These are phyloP conservation scores for Tylopilus rubrobrunneus DNA, from an alignment of 768 basidiomycete genomes.

Conservation along the genomic window DNA sequence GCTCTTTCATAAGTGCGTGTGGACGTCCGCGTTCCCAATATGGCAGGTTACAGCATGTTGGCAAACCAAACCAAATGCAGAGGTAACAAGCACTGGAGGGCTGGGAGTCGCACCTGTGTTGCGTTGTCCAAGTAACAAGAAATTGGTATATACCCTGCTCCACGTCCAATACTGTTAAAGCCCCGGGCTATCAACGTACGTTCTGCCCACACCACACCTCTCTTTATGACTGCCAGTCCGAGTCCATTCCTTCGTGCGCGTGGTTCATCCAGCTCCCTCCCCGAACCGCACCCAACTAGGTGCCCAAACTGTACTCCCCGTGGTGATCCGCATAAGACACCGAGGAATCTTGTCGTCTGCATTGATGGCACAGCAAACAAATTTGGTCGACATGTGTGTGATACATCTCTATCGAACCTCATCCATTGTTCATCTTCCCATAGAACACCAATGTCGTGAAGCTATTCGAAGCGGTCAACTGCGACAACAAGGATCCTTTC, in stretches of 20 bases:
- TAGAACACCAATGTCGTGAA: constrained; percentile 10
- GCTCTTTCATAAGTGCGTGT: no score
- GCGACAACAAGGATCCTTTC: neutral
- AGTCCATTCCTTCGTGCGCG: neutral
- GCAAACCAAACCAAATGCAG: neutral
- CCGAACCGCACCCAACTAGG: neutral
- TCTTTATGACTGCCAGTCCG: neutral
- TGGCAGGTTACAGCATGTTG: neutral
- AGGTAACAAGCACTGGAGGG: no score
- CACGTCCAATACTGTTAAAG: no score
- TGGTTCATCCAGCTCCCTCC: neutral
- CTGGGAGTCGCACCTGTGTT: neutral
- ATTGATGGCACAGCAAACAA: constrained; percentile 8
- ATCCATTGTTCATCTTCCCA: neutral
- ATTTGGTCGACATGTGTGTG: constrained; percentile 4
- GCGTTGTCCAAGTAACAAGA: neutral
- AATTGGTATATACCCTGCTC: neutral
- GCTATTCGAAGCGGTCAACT: constrained; percentile 6
- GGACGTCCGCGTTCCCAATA: neutral
- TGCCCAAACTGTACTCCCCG: neutral
- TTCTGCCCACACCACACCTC: neutral
- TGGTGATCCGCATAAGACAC: neutral
- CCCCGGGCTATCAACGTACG: no score
- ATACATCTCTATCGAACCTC: neutral
- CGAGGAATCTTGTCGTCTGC: constrained; percentile 6